A percentile compares a stretch with the other conserved stretches of the same genome.
These are phyloP conservation scores for Babesia sp. DNA, from an alignment of 169 alveolate genomes.

Conservation along the genomic window DNA sequence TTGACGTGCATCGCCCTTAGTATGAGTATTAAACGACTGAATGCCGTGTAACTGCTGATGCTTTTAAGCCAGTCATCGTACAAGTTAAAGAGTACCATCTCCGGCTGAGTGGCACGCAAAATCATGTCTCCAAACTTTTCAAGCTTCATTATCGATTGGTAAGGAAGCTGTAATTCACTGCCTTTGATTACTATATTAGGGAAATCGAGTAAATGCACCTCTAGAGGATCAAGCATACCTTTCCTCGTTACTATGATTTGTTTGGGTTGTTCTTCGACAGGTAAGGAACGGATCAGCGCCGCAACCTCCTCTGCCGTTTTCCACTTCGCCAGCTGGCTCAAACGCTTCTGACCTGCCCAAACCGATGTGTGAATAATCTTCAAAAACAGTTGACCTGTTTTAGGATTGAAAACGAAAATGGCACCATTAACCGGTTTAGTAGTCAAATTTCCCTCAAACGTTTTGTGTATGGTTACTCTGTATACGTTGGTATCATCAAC, in stretches of 20 bases:
- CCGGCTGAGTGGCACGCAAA: constrained; percentile 99
- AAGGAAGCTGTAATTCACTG: constrained; percentile 97
- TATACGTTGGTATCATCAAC: constrained; percentile 99
- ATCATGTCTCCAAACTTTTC: constrained; percentile 99
- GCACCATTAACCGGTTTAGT: constrained; percentile 99
- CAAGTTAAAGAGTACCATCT: constrained; percentile 97
- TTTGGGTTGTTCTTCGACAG: constrained; percentile 99
- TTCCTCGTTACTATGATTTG: constrained; percentile 99
- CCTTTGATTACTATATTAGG: constrained; percentile 99
- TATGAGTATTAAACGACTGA: constrained; percentile 94
- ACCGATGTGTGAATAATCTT: constrained; percentile 99
- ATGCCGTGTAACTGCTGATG: constrained; percentile 97
- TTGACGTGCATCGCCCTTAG: constrained; percentile 98
- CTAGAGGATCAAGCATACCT: constrained; percentile 99
- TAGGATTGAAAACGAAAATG: constrained; percentile 98
- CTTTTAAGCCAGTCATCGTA: constrained; percentile 99
- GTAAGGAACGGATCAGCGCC: constrained; percentile 99
- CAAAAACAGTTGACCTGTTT: constrained; percentile 98
- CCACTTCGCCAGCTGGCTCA: constrained; percentile 99
- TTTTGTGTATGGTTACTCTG: constrained; percentile 99
- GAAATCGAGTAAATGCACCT: constrained; percentile 99
- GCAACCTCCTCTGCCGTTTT: constrained; percentile 99
- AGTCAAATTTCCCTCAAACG: constrained; percentile 99
- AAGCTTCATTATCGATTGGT: constrained; percentile 96
- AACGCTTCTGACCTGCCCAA: constrained; percentile 99